Evolutionary conservation across 768 basidiomycete species (phyloP).

Genomic region (Crassisporium funariophilum): DNA sequence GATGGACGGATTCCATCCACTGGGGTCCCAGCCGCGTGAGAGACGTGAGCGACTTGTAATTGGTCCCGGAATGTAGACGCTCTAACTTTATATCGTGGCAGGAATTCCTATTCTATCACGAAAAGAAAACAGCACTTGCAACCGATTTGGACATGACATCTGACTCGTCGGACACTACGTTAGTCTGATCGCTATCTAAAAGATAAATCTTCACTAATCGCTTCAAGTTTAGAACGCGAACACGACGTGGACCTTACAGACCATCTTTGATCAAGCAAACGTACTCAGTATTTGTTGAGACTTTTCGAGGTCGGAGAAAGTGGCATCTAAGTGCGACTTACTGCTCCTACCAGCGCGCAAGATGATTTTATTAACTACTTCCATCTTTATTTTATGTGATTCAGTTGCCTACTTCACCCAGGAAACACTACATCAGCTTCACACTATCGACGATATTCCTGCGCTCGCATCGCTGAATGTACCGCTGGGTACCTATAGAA

Average conservation of each 20-base stretch:
- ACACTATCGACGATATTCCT: constrained; percentile 61
- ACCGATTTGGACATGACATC: constrained; percentile 48
- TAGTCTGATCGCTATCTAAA: constrained; percentile 22
- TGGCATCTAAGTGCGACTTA: constrained; percentile 73
- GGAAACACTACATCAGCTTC: constrained; percentile 57
- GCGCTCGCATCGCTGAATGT: constrained; percentile 54
- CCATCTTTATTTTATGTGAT: constrained; percentile 4
- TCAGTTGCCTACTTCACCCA: constrained; percentile 79
- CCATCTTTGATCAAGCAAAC: constrained; percentile 69
- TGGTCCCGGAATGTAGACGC: constrained; percentile 5
- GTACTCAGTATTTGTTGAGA: constrained; percentile 77
- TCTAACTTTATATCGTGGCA: constrained; percentile 26
- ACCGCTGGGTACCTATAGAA: constrained; percentile 63
- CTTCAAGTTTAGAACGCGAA: constrained; percentile 6
- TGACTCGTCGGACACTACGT: constrained; percentile 52
- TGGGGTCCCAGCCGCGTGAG: constrained; percentile 82
- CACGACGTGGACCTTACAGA: constrained; percentile 12
- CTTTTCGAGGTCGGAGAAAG: constrained; percentile 64
- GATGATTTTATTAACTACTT: constrained; percentile 5
- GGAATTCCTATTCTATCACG: constrained; percentile 81
- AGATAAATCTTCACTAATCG: constrained; percentile 10
- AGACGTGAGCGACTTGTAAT: constrained; percentile 52
- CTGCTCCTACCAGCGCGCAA: constrained; percentile 2
- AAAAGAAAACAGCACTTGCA: constrained; percentile 52
- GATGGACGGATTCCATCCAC: constrained; percentile 79